Conservation (phyloP, 805 yeast species). For the Phaffomyces antillensis region DNA sequence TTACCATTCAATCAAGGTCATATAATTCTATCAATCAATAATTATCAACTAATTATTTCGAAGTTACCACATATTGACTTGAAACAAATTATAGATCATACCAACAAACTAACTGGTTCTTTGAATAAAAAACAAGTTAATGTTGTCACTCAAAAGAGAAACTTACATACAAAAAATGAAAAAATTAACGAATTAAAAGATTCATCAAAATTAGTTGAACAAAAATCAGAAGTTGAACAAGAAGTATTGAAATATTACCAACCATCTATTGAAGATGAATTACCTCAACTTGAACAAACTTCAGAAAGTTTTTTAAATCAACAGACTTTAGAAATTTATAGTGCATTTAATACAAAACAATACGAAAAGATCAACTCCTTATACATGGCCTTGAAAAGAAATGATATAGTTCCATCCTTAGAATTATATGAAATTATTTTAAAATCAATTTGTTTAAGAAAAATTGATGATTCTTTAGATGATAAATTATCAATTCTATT, state of each 20-base stretch:
- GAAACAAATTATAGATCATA: conserved; percentile 2
- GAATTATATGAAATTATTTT: conserved; percentile 49
- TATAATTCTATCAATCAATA: conserved; percentile 12
- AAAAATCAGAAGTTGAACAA: conserved; percentile 2
- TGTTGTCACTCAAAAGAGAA: conserved; percentile 2
- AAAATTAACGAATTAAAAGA: conserved; percentile 1
- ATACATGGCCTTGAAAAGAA: conserved; percentile 34
- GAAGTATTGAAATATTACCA: conserved; percentile 12
- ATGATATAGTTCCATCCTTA: conserved; percentile 41
- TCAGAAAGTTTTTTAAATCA: conserved; percentile 25
- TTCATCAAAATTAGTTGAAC: background rate
- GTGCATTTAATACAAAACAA: conserved; percentile 22
- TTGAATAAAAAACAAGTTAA: background rate
- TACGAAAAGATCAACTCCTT: conserved; percentile 31
- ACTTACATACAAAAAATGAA: conserved; percentile 2
- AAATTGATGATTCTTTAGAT: conserved; percentile 47
- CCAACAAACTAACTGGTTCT: conserved; percentile 1
- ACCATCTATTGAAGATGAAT: conserved; percentile 8
- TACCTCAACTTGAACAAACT: conserved; percentile 14
- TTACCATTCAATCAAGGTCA: conserved; percentile 15
- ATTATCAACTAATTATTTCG: conserved; percentile 12
- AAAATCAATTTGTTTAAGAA: conserved; percentile 44
- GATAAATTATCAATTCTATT: conserved; percentile 53
- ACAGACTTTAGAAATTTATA: conserved; percentile 25
- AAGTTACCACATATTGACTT: conserved; percentile 8